These are phyloP conservation scores for Talaromyces wortmannii DNA, from an alignment of 495 filamentous ascomycete species.

Conservation along the genomic window DNA sequence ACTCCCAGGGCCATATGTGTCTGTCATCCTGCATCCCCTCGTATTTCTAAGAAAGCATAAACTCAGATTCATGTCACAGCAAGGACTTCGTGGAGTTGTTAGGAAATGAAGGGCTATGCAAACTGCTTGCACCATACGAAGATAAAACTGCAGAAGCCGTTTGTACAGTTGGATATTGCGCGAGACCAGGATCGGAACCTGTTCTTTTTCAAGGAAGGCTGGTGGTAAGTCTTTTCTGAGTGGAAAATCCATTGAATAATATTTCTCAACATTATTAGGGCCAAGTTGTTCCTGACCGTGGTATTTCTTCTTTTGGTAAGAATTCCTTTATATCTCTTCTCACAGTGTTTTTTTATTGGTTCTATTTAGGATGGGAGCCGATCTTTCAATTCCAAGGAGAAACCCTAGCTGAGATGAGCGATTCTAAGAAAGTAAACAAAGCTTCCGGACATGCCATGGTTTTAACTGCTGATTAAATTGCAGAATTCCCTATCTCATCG, in stretches of 20 bases:
- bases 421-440: not conserved
- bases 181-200: constrained; percentile 68
- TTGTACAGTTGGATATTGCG: constrained; percentile 82
- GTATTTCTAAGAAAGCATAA: not conserved
- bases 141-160: constrained; percentile 85
- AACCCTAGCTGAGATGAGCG: not conserved
- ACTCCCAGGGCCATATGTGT: constrained; percentile 89
- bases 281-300: constrained; percentile 29
- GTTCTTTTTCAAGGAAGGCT: constrained; percentile 78
- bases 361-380: not conserved
- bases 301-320: constrained; percentile 61
- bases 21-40: constrained; percentile 16
- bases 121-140: constrained; percentile 68
- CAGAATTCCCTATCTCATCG: too few species aligned
- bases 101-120: constrained; percentile 73
- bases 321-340: not conserved
- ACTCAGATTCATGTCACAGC: constrained; percentile 26
- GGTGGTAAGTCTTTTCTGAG: constrained; percentile 11
- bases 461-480: too few species aligned
- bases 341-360: too few species aligned
- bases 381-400: not conserved
- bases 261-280: constrained; percentile 32
- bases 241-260: too few species aligned
- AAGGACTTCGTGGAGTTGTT: constrained; percentile 81
- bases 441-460: too few species aligned